Conservation (phyloP, 768 basidiomycete genomes). For the Tulasnella sp. region DNA sequence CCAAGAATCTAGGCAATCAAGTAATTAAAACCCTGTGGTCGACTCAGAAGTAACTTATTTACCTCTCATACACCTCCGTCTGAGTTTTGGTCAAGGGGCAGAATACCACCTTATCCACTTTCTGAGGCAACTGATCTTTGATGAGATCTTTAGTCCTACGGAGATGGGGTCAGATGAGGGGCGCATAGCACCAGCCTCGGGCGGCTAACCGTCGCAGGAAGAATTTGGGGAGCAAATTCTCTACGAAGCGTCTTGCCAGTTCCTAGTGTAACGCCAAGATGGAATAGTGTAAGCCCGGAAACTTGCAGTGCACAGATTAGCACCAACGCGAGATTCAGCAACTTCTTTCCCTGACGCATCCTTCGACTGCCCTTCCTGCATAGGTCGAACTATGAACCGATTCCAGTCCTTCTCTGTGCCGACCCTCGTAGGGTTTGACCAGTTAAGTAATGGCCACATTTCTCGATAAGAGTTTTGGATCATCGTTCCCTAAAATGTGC, state of each 20-base stretch:
- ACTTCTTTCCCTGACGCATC: conserved; percentile 61
- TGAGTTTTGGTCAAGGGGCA: conserved; percentile 79
- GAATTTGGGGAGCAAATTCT: conserved; percentile 71
- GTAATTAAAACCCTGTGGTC: not conserved
- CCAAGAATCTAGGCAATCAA: conserved; percentile 45
- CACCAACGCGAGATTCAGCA: conserved; percentile 40
- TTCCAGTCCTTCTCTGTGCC: conserved; percentile 78
- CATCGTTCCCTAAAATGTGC: conserved; percentile 44
- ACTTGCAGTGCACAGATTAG: not conserved
- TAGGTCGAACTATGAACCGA: conserved; percentile 61
- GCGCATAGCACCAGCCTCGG: not conserved
- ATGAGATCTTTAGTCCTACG: conserved; percentile 75
- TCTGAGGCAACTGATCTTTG: conserved; percentile 73
- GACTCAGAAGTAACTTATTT: not conserved
- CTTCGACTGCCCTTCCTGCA: conserved; percentile 64
- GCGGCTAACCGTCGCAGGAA: conserved; percentile 68
- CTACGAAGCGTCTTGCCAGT: conserved; percentile 59
- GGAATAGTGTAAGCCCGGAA: not conserved
- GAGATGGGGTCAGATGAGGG: not conserved
- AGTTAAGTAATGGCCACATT: conserved; percentile 88
- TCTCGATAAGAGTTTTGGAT: conserved; percentile 89
- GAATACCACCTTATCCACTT: conserved; percentile 88
- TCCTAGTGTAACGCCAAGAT: conserved; percentile 38
- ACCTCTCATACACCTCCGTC: conserved; percentile 63
- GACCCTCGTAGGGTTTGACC: conserved; percentile 78